Base-by-base conservation (phyloP, 176 grass and related monocot species). In the Elaeis guineensis region DNA sequence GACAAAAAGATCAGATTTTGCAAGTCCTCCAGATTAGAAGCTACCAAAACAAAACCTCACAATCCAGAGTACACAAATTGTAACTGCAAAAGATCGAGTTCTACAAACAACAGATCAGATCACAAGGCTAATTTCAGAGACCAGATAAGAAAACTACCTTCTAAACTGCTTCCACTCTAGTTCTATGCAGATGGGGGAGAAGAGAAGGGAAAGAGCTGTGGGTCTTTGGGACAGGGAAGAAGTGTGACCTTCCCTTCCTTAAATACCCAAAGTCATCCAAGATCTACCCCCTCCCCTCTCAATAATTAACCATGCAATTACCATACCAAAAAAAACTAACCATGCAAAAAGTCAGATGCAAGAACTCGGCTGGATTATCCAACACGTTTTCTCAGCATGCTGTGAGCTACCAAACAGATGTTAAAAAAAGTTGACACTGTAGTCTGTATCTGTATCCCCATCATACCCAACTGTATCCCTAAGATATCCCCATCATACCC, bases 191-290 rank as follows among this genome's bases (percentile, higher is more conserved):
- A 7, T 1, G 32, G 8, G 6, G 7, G 35, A 12, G 35, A 44
- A 39, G 35, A 9, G 35, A 39, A 3, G 35, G 11, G 35, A 35
- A 11, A 6, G 35, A 44, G 35, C 35, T 12, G 11, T 44, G 16
- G 58, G 30, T 28, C 29, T 61, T 28, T 59, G 57, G 25, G 16
- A 17, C 57, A 12, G 25, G n/a, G 18, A 18, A 61, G 26, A 39
- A 32, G 28, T 12, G 25, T 8, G 16, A 35, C 17, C 21, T 26
- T 9, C 25, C 58, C 26, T 17, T 61, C 28, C 58, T 61, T 61
- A 61, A 61, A 61, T 61, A 61, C 58, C 58, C 58, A 35, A 35
- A 61, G 12, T 26, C 58, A 17, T 3, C 26, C 17, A 35, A 19
- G 58, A 35, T 35, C 16, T 30, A 59, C 16, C 58, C 28, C 28